A percentile compares a stretch with the other conserved stretches of the same genome.
phyloP scores from a whole-genome alignment of 208 protist genomes.

The Phytomonas sp. region DNA sequence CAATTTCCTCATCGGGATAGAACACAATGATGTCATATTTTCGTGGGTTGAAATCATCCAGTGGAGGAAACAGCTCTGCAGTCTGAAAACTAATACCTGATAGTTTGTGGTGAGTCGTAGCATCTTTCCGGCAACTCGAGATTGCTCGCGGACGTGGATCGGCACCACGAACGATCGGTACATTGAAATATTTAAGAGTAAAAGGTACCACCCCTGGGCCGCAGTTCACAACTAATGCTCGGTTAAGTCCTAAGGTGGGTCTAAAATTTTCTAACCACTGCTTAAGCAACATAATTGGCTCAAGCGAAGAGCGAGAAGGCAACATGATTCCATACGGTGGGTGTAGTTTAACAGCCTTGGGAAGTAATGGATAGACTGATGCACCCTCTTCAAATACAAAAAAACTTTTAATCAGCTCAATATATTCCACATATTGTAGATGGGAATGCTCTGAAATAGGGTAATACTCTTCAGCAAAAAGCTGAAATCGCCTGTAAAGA shows the following conservation, averaged over 20 bases:
- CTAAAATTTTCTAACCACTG: constrained; percentile 68
- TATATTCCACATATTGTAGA: constrained; percentile 65
- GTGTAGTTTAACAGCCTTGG: constrained; percentile 42
- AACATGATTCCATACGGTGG: constrained; percentile 53
- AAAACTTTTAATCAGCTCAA: constrained; percentile 71
- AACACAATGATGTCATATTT: constrained; percentile 71
- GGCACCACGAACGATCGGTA: constrained; percentile 76
- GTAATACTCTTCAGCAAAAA: constrained; percentile 81
- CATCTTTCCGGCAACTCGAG: constrained; percentile 38
- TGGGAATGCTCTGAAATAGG: constrained; percentile 76
- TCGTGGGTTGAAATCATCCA: constrained; percentile 3
- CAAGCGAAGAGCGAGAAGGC: constrained; percentile 44
- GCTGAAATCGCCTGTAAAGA: constrained; percentile 78
- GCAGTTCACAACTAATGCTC: constrained; percentile 52
- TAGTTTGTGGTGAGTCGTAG: constrained; percentile 24
- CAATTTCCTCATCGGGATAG: constrained; percentile 70
- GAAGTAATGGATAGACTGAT: constrained; percentile 33
- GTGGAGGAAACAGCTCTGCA: constrained; percentile 48
- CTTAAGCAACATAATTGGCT: constrained; percentile 65
- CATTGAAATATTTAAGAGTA: constrained; percentile 27
- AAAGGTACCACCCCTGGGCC: constrained; percentile 55
- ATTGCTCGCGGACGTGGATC: constrained; percentile 66
- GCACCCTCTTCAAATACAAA: constrained; percentile 72
- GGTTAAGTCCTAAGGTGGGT: constrained; percentile 48
- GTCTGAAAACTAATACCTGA: constrained; percentile 70